Conservation (phyloP, 768 basidiomycete species). For the Macrolepiota albuminosa region DNA sequence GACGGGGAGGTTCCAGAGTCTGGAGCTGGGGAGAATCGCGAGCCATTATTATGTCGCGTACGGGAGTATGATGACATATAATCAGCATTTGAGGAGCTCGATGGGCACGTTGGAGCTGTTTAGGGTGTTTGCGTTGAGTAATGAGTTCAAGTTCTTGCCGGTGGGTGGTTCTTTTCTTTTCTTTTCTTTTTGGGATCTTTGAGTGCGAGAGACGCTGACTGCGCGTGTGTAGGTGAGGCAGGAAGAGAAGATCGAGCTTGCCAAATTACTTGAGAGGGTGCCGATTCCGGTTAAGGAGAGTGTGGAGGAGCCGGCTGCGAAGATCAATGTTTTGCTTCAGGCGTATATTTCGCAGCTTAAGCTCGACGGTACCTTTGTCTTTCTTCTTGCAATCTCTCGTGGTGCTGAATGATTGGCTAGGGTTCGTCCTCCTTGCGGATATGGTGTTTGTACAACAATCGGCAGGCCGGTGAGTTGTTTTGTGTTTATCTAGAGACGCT, state of each 20-base stretch:
- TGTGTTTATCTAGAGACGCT: not conserved
- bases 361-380: conserved; percentile 58
- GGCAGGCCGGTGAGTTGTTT: conserved; percentile 67
- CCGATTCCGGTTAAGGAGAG: conserved; percentile 97
- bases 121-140: conserved; percentile 91
- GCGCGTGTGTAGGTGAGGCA: conserved; percentile 15
- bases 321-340: conserved; percentile 95
- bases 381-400: not conserved
- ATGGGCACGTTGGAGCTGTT: conserved; percentile 91
- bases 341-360: conserved; percentile 93
- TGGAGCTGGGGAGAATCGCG: conserved; percentile 90
- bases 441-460: conserved; percentile 98
- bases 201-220: not conserved
- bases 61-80: conserved; percentile 94
- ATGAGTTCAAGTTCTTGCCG: conserved; percentile 92
- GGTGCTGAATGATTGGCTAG: conserved; percentile 24
- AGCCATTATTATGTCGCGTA: conserved; percentile 96
- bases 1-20: conserved; percentile 85
- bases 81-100: conserved; percentile 83
- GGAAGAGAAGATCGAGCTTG: conserved; percentile 81
- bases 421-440: conserved; percentile 81
- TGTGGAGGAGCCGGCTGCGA: conserved; percentile 94
- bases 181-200: not conserved
- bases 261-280: conserved; percentile 87
- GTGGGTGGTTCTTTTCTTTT: conserved; percentile 39